Evolutionary conservation across 257 asterid species (phyloP).

Genomic region (Nicotiana attenuata): DNA sequence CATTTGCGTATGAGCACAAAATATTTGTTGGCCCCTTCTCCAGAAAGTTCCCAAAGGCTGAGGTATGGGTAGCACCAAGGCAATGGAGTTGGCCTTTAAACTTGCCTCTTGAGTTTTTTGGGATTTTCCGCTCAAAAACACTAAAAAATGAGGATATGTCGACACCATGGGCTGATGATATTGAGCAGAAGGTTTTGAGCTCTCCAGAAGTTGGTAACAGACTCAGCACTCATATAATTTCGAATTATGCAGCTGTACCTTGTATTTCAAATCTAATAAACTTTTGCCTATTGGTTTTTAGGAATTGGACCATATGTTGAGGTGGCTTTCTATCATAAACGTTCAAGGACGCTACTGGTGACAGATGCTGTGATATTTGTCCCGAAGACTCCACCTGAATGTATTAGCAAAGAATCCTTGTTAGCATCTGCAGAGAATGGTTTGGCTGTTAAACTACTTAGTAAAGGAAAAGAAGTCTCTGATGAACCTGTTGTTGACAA

Average conservation of each 20-base stretch:
- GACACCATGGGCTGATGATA: constrained; percentile 82
- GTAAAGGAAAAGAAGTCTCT: constrained; percentile 80
- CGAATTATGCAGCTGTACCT: not conserved
- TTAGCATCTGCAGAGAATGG: constrained; percentile 85
- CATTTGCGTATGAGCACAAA: constrained; percentile 93
- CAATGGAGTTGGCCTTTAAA: constrained; percentile 99
- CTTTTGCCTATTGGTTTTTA: constrained; percentile 18
- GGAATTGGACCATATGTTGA: constrained; percentile 98
- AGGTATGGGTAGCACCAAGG: constrained; percentile 98
- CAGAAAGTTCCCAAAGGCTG: constrained; percentile 82
- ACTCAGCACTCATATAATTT: not conserved
- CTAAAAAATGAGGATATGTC: constrained; percentile 53
- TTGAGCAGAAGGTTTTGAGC: constrained; percentile 87
- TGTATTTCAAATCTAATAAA: not conserved
- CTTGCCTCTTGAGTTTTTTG: constrained; percentile 86
- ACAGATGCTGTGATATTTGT: constrained; percentile 96
- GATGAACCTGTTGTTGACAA: constrained; percentile 81
- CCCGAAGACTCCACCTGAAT: constrained; percentile 77
- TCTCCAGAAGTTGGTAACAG: constrained; percentile 88
- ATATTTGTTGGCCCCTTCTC: constrained; percentile 98
- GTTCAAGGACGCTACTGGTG: constrained; percentile 66
- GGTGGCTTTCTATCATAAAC: constrained; percentile 94
- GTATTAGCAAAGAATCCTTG: constrained; percentile 79
- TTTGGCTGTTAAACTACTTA: constrained; percentile 86
- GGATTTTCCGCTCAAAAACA: constrained; percentile 71